Evolutionary conservation across 2,329 filamentous ascomycete genomes (phyloP), one percentile per base, ranked within the genome.

Genomic region (Phyllosticta citrichinensis): DNA sequence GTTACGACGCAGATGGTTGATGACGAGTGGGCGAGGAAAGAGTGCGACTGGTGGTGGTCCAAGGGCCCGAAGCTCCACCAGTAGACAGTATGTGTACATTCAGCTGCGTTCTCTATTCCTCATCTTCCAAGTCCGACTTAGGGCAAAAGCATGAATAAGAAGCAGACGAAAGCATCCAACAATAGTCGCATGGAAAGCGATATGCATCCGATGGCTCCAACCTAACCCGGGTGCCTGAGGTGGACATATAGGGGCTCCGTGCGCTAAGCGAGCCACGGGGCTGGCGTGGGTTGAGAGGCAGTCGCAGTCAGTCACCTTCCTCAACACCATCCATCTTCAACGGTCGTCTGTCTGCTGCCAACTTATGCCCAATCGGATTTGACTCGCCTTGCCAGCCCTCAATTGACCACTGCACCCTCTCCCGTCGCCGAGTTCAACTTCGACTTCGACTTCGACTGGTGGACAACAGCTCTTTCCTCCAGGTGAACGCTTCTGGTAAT

Each of bases 1-100:
- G 68, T 73, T 2, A 73, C 79, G 1, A 80, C 77, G 0, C 68
- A 76, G 60, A 71, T 79, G 59, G 64, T 71, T 57, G 60, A 68
- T 77, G 72, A 81, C 75, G 22, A 70, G 3, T 74, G 74, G 62
- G 80, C 82, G 63, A 71, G 71, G 58, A 70, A 76, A 57, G 78
- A 82, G 66, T 84, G 81, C 65, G 69, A 73, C 12, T 87, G 84
- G 69, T 88, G 85, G 85, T 86, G 82, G 81, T 75, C 76, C 12
- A 78, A 79, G 63, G 78, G 80, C 20, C 70, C 75, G 61, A 63
- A 60, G 53, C 56, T 62, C 20, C 60, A 62, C 47, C 60, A 62
- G 52, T 62, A 30, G 52, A 35, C 12, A 22, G 3, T 3, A 22
- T 22, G 22, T 22, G 22, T 22, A 22, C 22, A 22, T 22, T 2